phyloP scores from a whole-genome alignment of 106 monocot genomes.

The Allium cepa region DNA sequence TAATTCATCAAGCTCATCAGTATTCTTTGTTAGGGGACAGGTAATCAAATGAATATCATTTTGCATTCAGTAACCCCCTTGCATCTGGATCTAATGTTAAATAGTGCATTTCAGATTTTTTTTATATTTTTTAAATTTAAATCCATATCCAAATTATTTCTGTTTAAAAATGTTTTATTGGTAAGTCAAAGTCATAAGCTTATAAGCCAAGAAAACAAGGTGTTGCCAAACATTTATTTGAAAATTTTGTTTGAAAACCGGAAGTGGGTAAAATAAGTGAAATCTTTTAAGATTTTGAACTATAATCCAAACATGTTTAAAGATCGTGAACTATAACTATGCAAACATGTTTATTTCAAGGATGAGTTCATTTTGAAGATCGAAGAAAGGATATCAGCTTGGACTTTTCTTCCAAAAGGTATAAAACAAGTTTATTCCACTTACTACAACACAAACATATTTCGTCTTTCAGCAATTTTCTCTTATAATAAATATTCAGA shows the following conservation, averaged over 20 bases:
- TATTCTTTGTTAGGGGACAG: slow-evolving; percentile 19
- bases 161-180: no score
- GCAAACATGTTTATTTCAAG: slow-evolving; percentile 15
- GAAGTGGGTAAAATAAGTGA: no score
- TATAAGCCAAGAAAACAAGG: no score
- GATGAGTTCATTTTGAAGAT: slow-evolving; percentile 54
- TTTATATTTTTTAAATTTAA: no score
- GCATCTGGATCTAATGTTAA: no score
- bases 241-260: neutral
- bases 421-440: neutral
- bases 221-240: neutral
- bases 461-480: neutral
- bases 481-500: slow-evolving; percentile 19
- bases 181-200: no score
- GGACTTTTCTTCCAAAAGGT: slow-evolving; percentile 82
- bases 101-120: no score
- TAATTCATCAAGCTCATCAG: slow-evolving; percentile 5
- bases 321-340: neutral
- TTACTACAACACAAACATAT: neutral
- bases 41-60: slow-evolving; percentile 9
- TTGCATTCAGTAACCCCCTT: no score
- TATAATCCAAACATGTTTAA: neutral
- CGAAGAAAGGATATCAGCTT: slow-evolving; percentile 56
- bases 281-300: neutral
- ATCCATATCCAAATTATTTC: no score